phyloP scores from a whole-genome alignment of 768 basidiomycete genomes.

The Boletus pseudopeckii region DNA sequence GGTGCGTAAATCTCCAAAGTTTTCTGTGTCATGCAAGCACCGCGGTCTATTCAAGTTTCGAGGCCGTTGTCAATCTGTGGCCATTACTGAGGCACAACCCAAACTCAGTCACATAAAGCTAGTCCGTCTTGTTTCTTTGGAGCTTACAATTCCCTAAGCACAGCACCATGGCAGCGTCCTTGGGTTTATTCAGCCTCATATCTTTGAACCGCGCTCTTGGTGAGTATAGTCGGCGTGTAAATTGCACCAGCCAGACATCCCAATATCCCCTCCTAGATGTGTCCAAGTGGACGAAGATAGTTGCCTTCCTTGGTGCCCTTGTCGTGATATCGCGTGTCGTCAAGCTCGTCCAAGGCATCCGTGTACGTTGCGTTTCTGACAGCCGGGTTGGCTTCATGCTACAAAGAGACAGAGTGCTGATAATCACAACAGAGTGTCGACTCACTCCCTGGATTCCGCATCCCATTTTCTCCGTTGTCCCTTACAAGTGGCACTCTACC shows the following conservation, averaged over 20 bases:
- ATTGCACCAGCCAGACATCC: not conserved
- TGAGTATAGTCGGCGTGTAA: not conserved
- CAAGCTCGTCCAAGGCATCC: slow-evolving; percentile 15
- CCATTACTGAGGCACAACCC: not conserved
- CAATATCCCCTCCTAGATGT: not conserved
- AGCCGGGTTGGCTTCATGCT: not conserved
- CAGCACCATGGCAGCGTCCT: not conserved
- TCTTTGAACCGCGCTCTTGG: not conserved
- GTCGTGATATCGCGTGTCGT: slow-evolving; percentile 12
- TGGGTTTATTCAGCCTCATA: not conserved
- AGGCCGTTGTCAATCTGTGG: no score
- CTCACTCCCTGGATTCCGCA: slow-evolving; percentile 15
- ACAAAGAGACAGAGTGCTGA: not conserved
- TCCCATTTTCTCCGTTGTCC: slow-evolving; percentile 12
- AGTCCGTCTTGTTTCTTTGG: not conserved
- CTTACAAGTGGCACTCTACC: not conserved
- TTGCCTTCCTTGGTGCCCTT: slow-evolving; percentile 1
- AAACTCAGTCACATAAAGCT: not conserved
- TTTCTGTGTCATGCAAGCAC: no score
- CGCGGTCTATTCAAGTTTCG: no score
- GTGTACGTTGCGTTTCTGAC: not conserved
- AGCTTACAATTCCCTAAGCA: not conserved
- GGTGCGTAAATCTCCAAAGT: no score
- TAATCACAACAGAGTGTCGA: not conserved
- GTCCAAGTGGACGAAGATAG: not conserved